These are phyloP conservation scores for Polytolypa hystricis DNA, from an alignment of 2,329 filamentous ascomycete genomes.

Conservation along the genomic window DNA sequence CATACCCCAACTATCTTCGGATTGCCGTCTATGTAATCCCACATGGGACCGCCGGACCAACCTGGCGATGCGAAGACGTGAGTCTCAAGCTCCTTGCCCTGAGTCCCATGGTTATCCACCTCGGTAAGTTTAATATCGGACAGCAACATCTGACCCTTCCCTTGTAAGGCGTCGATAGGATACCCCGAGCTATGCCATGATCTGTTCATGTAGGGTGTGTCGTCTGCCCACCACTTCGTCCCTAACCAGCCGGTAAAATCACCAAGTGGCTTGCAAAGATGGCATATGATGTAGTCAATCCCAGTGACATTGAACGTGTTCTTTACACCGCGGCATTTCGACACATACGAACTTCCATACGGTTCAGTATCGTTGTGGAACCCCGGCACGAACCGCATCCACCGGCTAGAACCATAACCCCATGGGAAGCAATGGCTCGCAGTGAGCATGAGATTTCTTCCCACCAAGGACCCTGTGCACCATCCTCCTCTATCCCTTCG, in stretches of 20 bases:
- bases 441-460: constrained; percentile 15
- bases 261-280: constrained; percentile 15
- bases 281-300: constrained; percentile 16
- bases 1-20: constrained; percentile 16
- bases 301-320: constrained; percentile 17
- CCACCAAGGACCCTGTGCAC: constrained; percentile 16
- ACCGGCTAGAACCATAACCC: constrained; percentile 12
- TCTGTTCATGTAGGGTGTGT: constrained; percentile 8
- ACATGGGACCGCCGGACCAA: constrained; percentile 17
- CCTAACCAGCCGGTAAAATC: constrained; percentile 17
- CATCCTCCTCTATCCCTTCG: constrained; percentile 14
- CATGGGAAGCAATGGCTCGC: constrained; percentile 18
- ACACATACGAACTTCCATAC: constrained; percentile 14
- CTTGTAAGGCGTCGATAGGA: constrained; percentile 12
- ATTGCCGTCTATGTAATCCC: constrained; percentile 14
- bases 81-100: constrained; percentile 15
- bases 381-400: constrained; percentile 16
- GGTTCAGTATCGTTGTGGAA: constrained; percentile 13
- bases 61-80: constrained; percentile 14
- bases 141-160: constrained; percentile 14
- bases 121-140: constrained; percentile 13
- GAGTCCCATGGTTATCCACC: constrained; percentile 13
- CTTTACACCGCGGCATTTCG: constrained; percentile 14
- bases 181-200: constrained; percentile 16
- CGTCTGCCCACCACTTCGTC: constrained; percentile 14